Evolutionary conservation across 305 asterid genomes (phyloP), one percentile per base, ranked within the genome.

Genomic region (Solanum hybrid): DNA sequence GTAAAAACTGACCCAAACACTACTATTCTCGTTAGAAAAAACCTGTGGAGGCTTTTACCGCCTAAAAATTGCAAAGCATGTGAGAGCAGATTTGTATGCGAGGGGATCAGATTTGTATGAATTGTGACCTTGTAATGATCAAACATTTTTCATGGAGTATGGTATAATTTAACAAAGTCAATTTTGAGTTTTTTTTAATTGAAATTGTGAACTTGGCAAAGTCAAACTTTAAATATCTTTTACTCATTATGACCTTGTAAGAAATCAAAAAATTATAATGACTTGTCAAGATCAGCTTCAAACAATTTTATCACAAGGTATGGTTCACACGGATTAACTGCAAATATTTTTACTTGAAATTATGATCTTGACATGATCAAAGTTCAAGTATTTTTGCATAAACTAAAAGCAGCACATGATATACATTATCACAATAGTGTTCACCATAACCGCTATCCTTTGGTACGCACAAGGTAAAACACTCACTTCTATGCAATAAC

Each of bases 11-110:
- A 0, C 8, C 9, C 64, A 51, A 42, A 42, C 15, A 42, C 56
- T 2, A 42, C 7, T 0, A 45, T 14, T 0, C 7, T 13, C 7
- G 0, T 14, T 45, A 2, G 3, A 45, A 45, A 45, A 13, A 45
- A 1, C 56, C 14, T 12, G 4, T 42, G 17, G 2, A 40, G 45
- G 45, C 1, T 40, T 0, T 40, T 40, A 40, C 51, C 2, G 51
- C 6, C 11, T 40, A 40, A 42, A 42, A 11, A 15, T 40, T 0
- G 51, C 51, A 3, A 40, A 40, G 51, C 51, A 40, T 40, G 51
- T 40, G 51, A 40, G 51, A 11, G 51, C 15, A 40, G 51, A 40
- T 40, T 40, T 40, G 1, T 40, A 40, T 40, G 15, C 51, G 51
- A 11, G 51, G 51, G 51, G 51, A 40, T 40, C 51, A 40, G 51